A percentile compares a stretch with the other conserved stretches of the same genome.
These are phyloP conservation scores for Tetraselmis striata DNA, from an alignment of 139 green algal genomes.

Conservation along the genomic window DNA sequence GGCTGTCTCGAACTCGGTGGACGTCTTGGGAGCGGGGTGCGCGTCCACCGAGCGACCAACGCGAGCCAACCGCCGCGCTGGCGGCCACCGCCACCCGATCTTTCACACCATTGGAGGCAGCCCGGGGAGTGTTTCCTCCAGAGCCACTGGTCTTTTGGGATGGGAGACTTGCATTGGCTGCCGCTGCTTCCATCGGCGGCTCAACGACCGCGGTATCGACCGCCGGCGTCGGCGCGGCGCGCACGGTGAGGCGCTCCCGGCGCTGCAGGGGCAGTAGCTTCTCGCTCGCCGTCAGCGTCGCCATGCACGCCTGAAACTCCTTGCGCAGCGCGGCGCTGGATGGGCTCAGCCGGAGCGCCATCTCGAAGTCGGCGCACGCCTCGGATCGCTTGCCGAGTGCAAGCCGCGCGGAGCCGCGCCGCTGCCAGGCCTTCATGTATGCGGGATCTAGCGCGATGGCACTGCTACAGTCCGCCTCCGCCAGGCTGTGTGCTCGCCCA, in stretches of 20 bases:
- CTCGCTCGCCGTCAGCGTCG: neutral
- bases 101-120: neutral
- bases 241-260: neutral
- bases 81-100: neutral
- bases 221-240: too few relatives aligned
- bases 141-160: too few relatives aligned
- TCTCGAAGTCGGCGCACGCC: conserved; percentile 59
- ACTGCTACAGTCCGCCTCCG: conserved; percentile 50
- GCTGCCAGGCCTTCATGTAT: conserved; percentile 64
- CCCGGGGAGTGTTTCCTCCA: neutral
- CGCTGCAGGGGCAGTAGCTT: neutral
- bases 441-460: conserved; percentile 49
- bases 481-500: conserved; percentile 26
- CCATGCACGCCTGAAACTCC: conserved; percentile 37
- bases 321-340: conserved; percentile 33
- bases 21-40: neutral
- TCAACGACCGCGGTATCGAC: neutral
- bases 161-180: too few relatives aligned
- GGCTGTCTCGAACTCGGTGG: neutral
- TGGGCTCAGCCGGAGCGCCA: conserved; percentile 54
- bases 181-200: neutral
- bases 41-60: neutral
- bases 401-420: conserved; percentile 41
- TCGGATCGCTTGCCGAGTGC: conserved; percentile 35
- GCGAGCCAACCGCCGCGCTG: neutral